Conservation (phyloP, 768 basidiomycete genomes). For the Mycena metata region DNA sequence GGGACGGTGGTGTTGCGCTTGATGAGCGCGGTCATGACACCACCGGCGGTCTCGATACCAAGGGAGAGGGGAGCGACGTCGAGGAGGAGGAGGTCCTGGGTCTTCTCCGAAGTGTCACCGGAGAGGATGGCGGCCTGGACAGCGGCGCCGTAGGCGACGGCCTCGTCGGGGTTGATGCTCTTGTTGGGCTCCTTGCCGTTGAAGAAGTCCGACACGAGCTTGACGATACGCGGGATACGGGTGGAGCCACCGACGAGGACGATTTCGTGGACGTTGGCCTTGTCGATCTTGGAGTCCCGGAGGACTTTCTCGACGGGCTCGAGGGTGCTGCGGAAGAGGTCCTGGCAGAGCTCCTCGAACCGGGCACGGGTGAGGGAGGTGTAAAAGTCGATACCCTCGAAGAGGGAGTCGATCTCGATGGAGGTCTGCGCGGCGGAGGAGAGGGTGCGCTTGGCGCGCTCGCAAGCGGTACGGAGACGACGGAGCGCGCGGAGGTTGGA, state of each 20-base stretch:
- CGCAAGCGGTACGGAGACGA: slow-evolving; percentile 97
- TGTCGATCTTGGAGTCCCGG: slow-evolving; percentile 98
- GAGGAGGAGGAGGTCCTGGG: slow-evolving; percentile 94
- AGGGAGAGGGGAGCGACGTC: slow-evolving; percentile 92
- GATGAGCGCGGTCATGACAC: slow-evolving; percentile 99
- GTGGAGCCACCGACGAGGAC: slow-evolving; percentile 98
- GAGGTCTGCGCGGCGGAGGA: slow-evolving; percentile 97
- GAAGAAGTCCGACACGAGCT: slow-evolving; percentile 99
- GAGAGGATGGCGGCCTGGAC: slow-evolving; percentile 98
- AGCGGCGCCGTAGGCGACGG: slow-evolving; percentile 98
- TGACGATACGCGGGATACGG: slow-evolving; percentile 97
- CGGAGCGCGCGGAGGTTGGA: slow-evolving; percentile 95
- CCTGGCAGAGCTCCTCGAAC: slow-evolving; percentile 96
- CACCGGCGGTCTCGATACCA: slow-evolving; percentile 98
- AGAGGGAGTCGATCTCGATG: slow-evolving; percentile 98
- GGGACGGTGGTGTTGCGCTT: slow-evolving; percentile 99
- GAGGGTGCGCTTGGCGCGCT: slow-evolving; percentile 98
- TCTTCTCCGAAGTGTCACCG: slow-evolving; percentile 98
- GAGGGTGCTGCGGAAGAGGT: slow-evolving; percentile 93
- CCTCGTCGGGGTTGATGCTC: slow-evolving; percentile 99
- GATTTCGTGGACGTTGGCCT: slow-evolving; percentile 94
- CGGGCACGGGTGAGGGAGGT: slow-evolving; percentile 98
- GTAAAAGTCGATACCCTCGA: slow-evolving; percentile 98
- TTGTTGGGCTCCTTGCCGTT: slow-evolving; percentile 99
- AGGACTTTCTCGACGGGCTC: slow-evolving; percentile 99